Evolutionary conservation across 805 yeast species (phyloP), one percentile per base, ranked within the genome.

Genomic region (Ogataea paraovalis): DNA sequence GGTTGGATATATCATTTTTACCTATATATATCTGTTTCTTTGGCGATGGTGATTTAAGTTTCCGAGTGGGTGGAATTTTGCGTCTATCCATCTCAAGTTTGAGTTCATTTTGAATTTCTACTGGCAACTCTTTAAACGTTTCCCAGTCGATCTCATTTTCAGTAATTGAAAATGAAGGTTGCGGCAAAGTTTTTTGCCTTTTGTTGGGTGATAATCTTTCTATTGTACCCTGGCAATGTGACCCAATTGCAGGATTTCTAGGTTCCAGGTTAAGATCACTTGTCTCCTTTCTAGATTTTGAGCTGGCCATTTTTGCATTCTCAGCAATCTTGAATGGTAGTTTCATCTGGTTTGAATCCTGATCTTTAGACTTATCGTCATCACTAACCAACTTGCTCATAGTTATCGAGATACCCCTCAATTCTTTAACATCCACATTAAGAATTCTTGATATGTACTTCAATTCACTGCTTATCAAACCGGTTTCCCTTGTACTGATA

Each of bases 391-490:
- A 69, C 53, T 79, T 80, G 7, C 76, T 73, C 67, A 89, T 72
- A 23, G 82, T 85, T 1, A 92, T 70, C 0, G 95, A 84, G 3
- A 92, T 66, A 0, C 97, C 97, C 42, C 97, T 68, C 9, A 91
- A 64, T 33, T 88, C 96, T 13, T 61, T 59, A 0, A 87, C 83
- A 3, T 51, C 53, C 42, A 86, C 74, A 28, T 75, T 74, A 33
- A 87, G 50, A 47, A 74, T 67, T 45, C 87, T 66, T 54, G 77
- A 78, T 16, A 87, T 62, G 12, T 78, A 69, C 54, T 80, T 75
- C 34, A 82, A 59, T 58, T 84, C 87, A 12, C 82, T 72, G 0
- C 82, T 76, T 8, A 88, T 62, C n/a, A 79, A 58, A 0, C 88
- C 87, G 56, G 72, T 54, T 45, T 79, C 83, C 56, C 78, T 71